phyloP scores from a whole-genome alignment of 1,284 basidiomycete species.

The Ganoderma meredithae region DNA sequence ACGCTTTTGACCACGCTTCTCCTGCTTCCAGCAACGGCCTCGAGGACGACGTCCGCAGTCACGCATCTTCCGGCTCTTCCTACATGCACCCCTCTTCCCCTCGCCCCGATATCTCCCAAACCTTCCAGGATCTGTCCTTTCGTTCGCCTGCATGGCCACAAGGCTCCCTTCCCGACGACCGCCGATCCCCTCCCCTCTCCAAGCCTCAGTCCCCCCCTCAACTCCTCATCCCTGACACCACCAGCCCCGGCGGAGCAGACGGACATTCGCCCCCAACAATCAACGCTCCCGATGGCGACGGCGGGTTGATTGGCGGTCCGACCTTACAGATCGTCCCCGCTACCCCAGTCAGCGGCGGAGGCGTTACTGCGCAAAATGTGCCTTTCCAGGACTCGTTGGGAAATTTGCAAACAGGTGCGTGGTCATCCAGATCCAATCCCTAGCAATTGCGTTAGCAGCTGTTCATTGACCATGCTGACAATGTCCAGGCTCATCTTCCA shows the following conservation, averaged over 20 bases:
- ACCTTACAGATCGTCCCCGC: conserved; percentile 80
- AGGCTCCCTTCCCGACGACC: conserved; percentile 55
- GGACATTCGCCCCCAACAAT: conserved; percentile 58
- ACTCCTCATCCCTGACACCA: conserved; percentile 66
- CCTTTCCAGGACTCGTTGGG: conserved; percentile 56
- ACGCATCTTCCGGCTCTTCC: conserved; percentile 73
- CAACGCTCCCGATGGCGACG: conserved; percentile 72
- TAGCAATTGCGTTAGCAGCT: not conserved
- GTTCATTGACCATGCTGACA: conserved; percentile 8
- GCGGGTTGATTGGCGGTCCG: conserved; percentile 58
- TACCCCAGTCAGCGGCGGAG: conserved; percentile 76
- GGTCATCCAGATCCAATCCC: not conserved
- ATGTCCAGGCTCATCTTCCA: conserved; percentile 23
- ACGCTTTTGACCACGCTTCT: conserved; percentile 64
- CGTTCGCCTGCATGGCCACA: conserved; percentile 66
- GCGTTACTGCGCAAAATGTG: conserved; percentile 50
- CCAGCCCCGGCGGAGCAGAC: conserved; percentile 40
- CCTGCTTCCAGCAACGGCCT: conserved; percentile 64
- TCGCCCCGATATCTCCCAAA: conserved; percentile 60
- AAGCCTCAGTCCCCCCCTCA: conserved; percentile 76
- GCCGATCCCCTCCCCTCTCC: conserved; percentile 49
- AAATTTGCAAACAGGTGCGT: conserved; percentile 55
- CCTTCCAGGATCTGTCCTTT: conserved; percentile 64
- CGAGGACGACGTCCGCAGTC: conserved; percentile 57
- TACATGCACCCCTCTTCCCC: conserved; percentile 56